Evolutionary conservation across 2,329 filamentous ascomycete species (phyloP), one percentile per base, ranked within the genome.

Genomic region (Ophiostoma sp.): DNA sequence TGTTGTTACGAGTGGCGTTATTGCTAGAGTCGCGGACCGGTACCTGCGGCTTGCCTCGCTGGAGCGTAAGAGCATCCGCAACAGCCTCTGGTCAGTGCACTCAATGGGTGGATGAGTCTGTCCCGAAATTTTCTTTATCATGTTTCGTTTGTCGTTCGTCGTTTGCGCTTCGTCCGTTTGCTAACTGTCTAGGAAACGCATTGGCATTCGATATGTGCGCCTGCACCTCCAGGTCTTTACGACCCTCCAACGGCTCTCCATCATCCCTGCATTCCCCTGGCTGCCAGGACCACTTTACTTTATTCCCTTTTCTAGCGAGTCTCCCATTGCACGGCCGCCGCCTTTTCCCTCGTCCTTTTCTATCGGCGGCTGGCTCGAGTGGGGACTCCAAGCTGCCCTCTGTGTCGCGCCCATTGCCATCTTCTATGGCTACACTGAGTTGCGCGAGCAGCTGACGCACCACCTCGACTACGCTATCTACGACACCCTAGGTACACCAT

Each of bases 141-240:
- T 4, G 17, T 63, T 15, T 31, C n/a, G 12, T 8, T 19, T 48
- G 52, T 7, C 15, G 3, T 28, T 1, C 1, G 45, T 6, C 25
- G 45, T 42, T 55, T 33, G 25, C 48, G 3, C 8, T 17, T 39
- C 9, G n/a, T 36, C 6, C 39, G 42, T 68, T 50, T 68, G 28
- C 42, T 50, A 31, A n/a, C 17, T 50, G 33, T 36, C 33, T 36
- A 74, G 77, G 77, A 68, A 39, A 70, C 63, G 72, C 70, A 39
- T 76, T 39, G 63, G 66, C 72, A n/a, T 77, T 42, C 33, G 72
- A 64, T 80, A 88, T 74, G 61, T 87, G 3, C 82, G 82, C 50
- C 81, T 85, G 9, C 87, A 89, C 75, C 77, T 89, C 0, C 85
- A 88, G 70, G 78, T 88, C 4, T 88, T 84, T 75, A 80, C 84